A percentile compares a stretch with the other conserved stretches of the same genome.
These are phyloP conservation scores for Pulveroboletus sp. DNA, from an alignment of 1,284 basidiomycete species.

Conservation along the genomic window DNA sequence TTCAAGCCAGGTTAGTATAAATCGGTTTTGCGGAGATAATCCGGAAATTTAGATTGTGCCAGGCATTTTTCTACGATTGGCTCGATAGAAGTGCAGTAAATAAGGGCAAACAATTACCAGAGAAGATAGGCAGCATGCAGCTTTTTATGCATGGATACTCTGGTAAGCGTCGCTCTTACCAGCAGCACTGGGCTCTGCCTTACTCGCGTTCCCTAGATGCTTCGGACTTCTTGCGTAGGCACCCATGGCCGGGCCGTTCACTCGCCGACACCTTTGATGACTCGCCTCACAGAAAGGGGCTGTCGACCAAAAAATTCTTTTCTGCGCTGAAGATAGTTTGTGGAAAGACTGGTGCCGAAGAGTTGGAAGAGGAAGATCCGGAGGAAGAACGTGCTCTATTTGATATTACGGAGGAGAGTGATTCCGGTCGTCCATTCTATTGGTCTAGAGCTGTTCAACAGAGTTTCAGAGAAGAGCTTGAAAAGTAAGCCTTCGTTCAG, in stretches of 20 bases:
- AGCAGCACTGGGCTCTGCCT: background rate
- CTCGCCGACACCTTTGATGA: slow-evolving; percentile 85
- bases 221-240: slow-evolving; percentile 80
- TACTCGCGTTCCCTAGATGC: slow-evolving; percentile 55
- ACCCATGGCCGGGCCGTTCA: slow-evolving; percentile 87
- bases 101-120: slow-evolving; percentile 78
- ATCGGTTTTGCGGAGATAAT: background rate
- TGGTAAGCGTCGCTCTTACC: slow-evolving; percentile 43
- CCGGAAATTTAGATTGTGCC: slow-evolving; percentile 8
- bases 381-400: slow-evolving; percentile 69
- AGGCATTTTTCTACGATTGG: slow-evolving; percentile 92
- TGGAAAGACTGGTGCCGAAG: slow-evolving; percentile 74
- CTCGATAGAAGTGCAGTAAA: slow-evolving; percentile 75
- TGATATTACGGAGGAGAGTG: slow-evolving; percentile 58
- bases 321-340: slow-evolving; percentile 73
- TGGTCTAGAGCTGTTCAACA: slow-evolving; percentile 79
- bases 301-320: slow-evolving; percentile 63
- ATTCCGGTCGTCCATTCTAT: slow-evolving; percentile 64
- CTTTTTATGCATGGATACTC: slow-evolving; percentile 84
- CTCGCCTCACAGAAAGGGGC: slow-evolving; percentile 68
- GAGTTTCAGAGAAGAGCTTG: slow-evolving; percentile 83
- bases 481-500: slow-evolving; percentile 58
- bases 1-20: slow-evolving; percentile 64
- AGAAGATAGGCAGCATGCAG: slow-evolving; percentile 90
- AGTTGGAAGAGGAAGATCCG: slow-evolving; percentile 67